Base-by-base conservation (phyloP, 2,329 filamentous ascomycete genomes). In the Diaporthe sp. region DNA sequence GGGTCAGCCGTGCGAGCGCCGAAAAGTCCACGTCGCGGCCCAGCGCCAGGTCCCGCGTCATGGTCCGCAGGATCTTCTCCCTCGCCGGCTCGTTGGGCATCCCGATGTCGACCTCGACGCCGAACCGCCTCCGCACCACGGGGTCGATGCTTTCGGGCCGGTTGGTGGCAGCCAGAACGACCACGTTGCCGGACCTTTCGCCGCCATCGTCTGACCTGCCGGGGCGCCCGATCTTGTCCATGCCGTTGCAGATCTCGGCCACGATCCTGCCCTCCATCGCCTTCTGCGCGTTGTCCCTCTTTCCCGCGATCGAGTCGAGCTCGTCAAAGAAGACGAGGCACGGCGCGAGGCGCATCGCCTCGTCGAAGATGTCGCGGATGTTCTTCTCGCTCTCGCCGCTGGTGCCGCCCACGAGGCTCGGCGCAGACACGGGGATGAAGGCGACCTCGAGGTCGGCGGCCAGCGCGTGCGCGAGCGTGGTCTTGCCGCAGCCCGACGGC, bases 251-350 rank as follows among this genome's bases (percentile, higher is more conserved):
- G 78, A 98, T 91, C 81, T 98, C 94, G 0, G 92, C 91, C 17
- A 97, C 93, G 77, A 97, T 97, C 72, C 95, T 89, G 81, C 95
- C 94, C 82, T 98, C 95, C 91, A 97, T 96, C 78, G 98, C 95
- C 80, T 94, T 93, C 80, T 97, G 94, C 1, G 94, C 92, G 73
- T 91, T 94, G 77, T 98, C 95, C 74, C 94, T 89, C 82, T 97
- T 98, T 0, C 94, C 94, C 68, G 95, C 94, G 79, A 98, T 97
- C 5, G 94, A 93, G 83, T 99, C 96, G 71, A 98, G 94, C 79
- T 98, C 94, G 79, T 98, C 95, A 74, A 98, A 94, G 81, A 98
- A 97, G 6, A 99, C 89, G 7, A 99, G 88, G 80, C 95, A 98
- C 0, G 97, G 97, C 0, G 96, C 96, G 51, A 96, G 89, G 73